Evolutionary conservation across 2,329 filamentous ascomycete genomes (phyloP), one percentile per base, ranked within the genome.

Genomic region (Stagonosporopsis chrysanthemi): DNA sequence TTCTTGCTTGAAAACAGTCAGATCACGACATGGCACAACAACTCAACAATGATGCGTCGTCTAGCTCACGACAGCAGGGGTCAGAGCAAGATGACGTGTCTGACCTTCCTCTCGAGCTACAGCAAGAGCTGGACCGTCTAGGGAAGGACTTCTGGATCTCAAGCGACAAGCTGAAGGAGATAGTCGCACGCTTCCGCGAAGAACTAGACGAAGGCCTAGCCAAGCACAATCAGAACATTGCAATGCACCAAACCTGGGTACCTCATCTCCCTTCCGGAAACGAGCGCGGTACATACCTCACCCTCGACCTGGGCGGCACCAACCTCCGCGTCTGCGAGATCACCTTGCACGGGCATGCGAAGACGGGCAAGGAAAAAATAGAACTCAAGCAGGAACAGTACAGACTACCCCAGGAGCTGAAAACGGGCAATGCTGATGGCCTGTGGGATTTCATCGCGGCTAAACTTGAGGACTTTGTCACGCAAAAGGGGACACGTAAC

Each of bases 181-280:
- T 72, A 24, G 65, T 69, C 9, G 23, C 43, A 5, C 59, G 63
- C 12, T 72, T 72, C 33, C 41, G 45, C 12, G 60, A 68, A 47
- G 68, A 72, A 44, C 59, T 72, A 2, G 61, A 68, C n/a, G 65
- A 69, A 49, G 68, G 68, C 29, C 42, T 62, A 15, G 49, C 54
- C 28, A 55, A 64, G 43, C 50, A 71, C 36, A 33, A 54, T n/a
- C 56, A 65, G 17, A 69, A 61, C 39, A 70, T 68, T 28, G 93
- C 94, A 58, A 97, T 98, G 94, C 97, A 97, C 80, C 90, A 94
- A 57, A 96, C 93, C 53, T 97, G 94, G 94, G 92, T 96, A 62
- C 92, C 96, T 87, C 86, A 86, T 43, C 92, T 92, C 77, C 94
- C 94, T 22, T 90, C 89, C 73, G 94, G 94, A 64, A 78, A 93